Conservation (phyloP, 1,139 yeast species). For the Taphrina pruni region DNA sequence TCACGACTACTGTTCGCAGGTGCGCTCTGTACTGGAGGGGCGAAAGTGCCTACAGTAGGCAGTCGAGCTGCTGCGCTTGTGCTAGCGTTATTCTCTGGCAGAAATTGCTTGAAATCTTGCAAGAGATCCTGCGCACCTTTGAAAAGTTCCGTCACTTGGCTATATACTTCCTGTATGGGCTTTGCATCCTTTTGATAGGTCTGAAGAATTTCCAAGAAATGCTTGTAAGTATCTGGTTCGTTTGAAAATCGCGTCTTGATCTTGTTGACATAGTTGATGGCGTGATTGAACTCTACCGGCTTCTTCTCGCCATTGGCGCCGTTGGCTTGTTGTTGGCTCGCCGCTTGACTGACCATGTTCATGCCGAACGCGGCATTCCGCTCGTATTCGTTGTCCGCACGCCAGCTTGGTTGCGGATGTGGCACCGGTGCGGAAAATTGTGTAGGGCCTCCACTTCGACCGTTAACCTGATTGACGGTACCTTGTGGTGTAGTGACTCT, state of each 20-base stretch:
- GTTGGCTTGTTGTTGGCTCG: constrained; percentile 24
- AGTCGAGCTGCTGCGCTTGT: constrained; percentile 51
- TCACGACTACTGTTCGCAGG: constrained; percentile 42
- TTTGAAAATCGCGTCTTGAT: constrained; percentile 91
- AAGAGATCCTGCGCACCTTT: constrained; percentile 91
- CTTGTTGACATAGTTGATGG: constrained; percentile 92
- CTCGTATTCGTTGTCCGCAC: constrained; percentile 19
- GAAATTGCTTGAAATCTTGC: constrained; percentile 91
- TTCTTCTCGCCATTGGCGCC: constrained; percentile 49
- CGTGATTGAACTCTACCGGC: constrained; percentile 95
- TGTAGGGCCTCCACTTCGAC: constrained; percentile 37
- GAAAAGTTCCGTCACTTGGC: constrained; percentile 86
- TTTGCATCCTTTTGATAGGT: constrained; percentile 95
- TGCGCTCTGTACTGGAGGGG: constrained; percentile 62
- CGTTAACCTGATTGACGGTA: constrained; percentile 60
- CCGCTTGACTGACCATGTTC: constrained; percentile 40
- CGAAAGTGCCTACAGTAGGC: constrained; percentile 96
- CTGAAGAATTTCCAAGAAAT: constrained; percentile 89
- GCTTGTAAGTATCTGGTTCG: constrained; percentile 95
- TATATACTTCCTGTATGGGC: constrained; percentile 92
- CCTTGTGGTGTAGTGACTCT: constrained; percentile 96
- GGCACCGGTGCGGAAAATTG: constrained; percentile 35
- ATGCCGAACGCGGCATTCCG: constrained; percentile 37
- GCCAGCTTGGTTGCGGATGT: constrained; percentile 44
- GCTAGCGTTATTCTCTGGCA: constrained; percentile 70